phyloP scores from a whole-genome alignment of 2,329 filamentous ascomycete species.

The Knufia fluminis region DNA sequence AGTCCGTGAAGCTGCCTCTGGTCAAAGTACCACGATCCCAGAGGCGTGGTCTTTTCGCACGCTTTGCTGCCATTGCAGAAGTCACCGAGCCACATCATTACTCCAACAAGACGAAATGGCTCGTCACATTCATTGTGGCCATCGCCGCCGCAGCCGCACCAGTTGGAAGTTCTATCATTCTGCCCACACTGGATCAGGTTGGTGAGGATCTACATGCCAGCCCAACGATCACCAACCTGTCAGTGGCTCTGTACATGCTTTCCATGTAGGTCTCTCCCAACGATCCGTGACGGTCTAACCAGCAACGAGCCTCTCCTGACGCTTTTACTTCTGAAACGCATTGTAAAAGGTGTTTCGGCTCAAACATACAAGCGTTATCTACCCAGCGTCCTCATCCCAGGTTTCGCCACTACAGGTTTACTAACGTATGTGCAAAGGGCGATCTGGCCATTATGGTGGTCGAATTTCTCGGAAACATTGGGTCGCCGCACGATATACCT shows the following conservation, averaged over 20 bases:
- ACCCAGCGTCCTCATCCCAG: no score
- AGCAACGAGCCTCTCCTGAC: no score
- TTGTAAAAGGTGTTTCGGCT: no score
- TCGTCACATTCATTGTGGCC: constrained; percentile 68
- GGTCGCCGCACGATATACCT: constrained; percentile 74
- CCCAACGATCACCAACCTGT: constrained; percentile 61
- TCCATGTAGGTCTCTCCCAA: no score
- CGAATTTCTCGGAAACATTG: constrained; percentile 61
- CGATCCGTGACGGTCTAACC: no score
- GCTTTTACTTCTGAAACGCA: no score
- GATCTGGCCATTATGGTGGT: constrained; percentile 83
- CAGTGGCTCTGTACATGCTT: constrained; percentile 72
- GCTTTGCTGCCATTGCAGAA: constrained; percentile 65
- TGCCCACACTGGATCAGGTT: constrained; percentile 59
- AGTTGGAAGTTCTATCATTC: constrained; percentile 74
- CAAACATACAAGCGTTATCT: no score
- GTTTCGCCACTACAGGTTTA: no score
- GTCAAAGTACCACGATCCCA: constrained; percentile 43
- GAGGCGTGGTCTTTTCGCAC: constrained; percentile 64
- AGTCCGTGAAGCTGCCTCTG: constrained; percentile 29
- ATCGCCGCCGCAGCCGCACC: constrained; percentile 69
- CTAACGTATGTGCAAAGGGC: no score
- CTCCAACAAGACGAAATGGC: constrained; percentile 67
- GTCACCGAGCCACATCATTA: constrained; percentile 70
- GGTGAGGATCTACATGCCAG: constrained; percentile 52